Conservation (phyloP, 106 monocot genomes). For the Dendrobium catenatum region DNA sequence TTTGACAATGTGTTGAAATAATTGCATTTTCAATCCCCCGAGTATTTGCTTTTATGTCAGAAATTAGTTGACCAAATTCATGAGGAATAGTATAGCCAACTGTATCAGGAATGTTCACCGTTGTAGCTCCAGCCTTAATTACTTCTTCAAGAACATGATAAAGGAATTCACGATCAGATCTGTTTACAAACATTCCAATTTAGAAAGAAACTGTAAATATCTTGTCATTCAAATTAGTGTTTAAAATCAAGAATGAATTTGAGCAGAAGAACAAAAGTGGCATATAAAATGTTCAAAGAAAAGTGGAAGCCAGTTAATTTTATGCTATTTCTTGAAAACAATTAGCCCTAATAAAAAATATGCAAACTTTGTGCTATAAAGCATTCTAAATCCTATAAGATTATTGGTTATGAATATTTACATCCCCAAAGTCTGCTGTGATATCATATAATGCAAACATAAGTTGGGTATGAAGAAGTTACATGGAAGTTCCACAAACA, state of each 20-base stretch:
- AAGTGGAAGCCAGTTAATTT: not conserved
- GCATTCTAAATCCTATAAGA: too few relatives aligned
- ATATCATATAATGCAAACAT: too few relatives aligned
- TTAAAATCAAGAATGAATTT: not conserved
- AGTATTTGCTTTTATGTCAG: conserved; percentile 78
- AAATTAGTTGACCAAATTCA: conserved; percentile 78
- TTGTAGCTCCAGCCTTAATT: conserved; percentile 92
- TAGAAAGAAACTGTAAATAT: not conserved
- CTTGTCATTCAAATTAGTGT: not conserved
- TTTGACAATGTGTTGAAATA: conserved; percentile 99
- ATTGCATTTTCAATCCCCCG: conserved; percentile 79
- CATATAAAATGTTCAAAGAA: not conserved
- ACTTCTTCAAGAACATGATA: conserved; percentile 86
- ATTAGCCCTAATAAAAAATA: too few relatives aligned
- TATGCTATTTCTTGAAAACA: not conserved
- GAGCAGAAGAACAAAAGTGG: not conserved
- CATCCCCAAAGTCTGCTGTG: too few relatives aligned
- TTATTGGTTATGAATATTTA: too few relatives aligned
- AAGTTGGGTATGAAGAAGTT: too few relatives aligned
- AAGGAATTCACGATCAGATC: conserved; percentile 79
- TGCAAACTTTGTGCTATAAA: too few relatives aligned
- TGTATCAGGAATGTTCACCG: conserved; percentile 90
- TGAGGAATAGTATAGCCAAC: conserved; percentile 83
- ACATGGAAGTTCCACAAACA: too few relatives aligned
- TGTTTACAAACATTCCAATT: conserved; percentile 16